phyloP scores from a whole-genome alignment of 768 basidiomycete genomes.

The Tephrocybe rancida region DNA sequence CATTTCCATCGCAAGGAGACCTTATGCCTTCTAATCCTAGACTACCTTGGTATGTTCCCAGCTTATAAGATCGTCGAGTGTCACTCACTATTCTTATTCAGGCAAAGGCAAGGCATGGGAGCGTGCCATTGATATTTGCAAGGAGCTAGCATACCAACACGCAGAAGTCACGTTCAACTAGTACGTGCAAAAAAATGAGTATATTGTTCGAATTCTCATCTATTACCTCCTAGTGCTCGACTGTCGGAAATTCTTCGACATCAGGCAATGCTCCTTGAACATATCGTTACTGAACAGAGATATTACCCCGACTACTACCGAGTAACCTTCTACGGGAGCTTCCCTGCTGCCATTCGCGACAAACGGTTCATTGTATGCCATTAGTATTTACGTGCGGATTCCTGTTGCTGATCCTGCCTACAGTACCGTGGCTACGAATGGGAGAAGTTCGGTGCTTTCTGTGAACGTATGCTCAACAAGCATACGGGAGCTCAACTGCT shows the following conservation, averaged over 20 bases:
- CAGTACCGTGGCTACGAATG: conserved; percentile 94
- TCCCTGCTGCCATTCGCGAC: conserved; percentile 80
- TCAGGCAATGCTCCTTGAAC: conserved; percentile 85
- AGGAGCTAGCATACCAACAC: conserved; percentile 89
- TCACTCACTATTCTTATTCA: conserved; percentile 25
- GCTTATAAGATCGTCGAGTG: background rate
- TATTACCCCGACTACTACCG: conserved; percentile 94
- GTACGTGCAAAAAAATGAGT: conserved; percentile 41
- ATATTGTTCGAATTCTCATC: background rate
- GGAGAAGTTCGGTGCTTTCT: conserved; percentile 91
- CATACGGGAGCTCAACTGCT: conserved; percentile 84
- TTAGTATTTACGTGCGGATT: conserved; percentile 13
- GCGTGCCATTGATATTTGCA: conserved; percentile 89
- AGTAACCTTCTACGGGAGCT: conserved; percentile 91
- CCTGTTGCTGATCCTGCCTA: conserved; percentile 7
- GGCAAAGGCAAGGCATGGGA: conserved; percentile 99
- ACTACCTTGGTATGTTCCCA: conserved; percentile 71
- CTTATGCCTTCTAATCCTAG: conserved; percentile 87
- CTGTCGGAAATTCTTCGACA: conserved; percentile 85
- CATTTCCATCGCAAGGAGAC: conserved; percentile 96
- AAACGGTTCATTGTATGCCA: conserved; percentile 86
- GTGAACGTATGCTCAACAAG: conserved; percentile 90
- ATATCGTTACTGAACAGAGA: conserved; percentile 80
- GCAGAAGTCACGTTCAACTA: conserved; percentile 90
- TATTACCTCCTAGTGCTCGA: conserved; percentile 55